These are phyloP conservation scores for Nicotiana paniculata DNA, from an alignment of 257 asterid species.

Conservation along the genomic window DNA sequence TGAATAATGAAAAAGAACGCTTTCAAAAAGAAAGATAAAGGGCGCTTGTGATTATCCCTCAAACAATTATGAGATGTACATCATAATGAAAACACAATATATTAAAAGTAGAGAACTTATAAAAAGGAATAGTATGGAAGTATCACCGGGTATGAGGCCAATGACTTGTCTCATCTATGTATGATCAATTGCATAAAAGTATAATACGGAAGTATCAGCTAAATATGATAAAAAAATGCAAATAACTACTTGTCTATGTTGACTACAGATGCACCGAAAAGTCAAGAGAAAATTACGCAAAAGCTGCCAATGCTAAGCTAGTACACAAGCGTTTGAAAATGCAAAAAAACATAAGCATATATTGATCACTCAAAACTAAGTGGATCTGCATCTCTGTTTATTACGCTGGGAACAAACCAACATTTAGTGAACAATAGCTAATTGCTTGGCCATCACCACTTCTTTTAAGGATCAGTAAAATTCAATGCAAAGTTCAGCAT, in stretches of 20 bases:
- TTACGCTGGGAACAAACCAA: not conserved
- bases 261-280: not conserved
- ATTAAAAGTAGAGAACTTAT: not conserved
- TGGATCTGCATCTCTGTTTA: not conserved
- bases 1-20: not conserved
- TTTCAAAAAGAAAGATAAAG: not conserved
- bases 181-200: not conserved
- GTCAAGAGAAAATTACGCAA: not conserved
- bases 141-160: not conserved
- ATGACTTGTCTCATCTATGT: not conserved
- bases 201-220: not conserved
- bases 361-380: not conserved
- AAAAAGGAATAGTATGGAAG: not conserved
- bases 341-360: not conserved
- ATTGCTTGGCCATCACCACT: not conserved
- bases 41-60: not conserved
- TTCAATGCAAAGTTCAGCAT: not conserved
- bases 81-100: not conserved
- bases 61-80: not conserved
- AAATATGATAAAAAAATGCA: not conserved
- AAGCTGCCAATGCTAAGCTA: not conserved
- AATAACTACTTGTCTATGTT: not conserved
- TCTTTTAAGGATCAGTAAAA: not conserved
- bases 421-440: not conserved
- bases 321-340: not conserved